Base-by-base conservation (phyloP, 2,329 filamentous ascomycete species). In the Diaporthe ampelina region DNA sequence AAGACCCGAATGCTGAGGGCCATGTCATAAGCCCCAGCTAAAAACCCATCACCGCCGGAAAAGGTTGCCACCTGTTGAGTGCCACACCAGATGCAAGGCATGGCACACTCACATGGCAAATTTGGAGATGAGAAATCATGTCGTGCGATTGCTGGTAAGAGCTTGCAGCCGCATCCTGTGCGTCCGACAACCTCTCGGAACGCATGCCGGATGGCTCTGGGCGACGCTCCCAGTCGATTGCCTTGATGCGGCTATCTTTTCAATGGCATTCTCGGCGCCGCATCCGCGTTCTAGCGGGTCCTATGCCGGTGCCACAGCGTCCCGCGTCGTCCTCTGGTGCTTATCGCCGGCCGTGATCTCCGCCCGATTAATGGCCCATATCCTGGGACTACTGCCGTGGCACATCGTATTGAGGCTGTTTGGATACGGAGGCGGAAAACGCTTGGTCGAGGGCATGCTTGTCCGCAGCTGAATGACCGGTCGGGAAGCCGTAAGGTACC, bases 81-180 rank as follows among this genome's bases (percentile, higher is more conserved):
- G n/a, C 63, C 63, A 68, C 32, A 24, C 48, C 48, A 54, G 48
- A 68, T 54, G 63, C 63, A 40, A 24, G n/a, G 48, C 63, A 54
- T 40, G 29, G n/a, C 32, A 68, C 61, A 67, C 29, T 21, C 43
- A 67, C 61, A 48, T 32, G 40, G 40, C 10, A 6, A 52, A 26
- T 67, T 37, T 1, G 63, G 26, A 15, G 13, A 19, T 52, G 63
- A 52, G 29, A 37, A 13, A 21, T 40, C 45, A 40, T 54, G n/a
- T 68, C n/a, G 48, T 15, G n/a, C 63, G n/a, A 29, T 19, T 32
- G 59, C 24, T 63, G n/a, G 5, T 26, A 26, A 52, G 32, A 48
- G 15, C n/a, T 61, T 26, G 24, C 43, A 54, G 57, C 24, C 56
- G 35, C 57, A 50, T 63, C 29, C 69, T 43, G 57, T 43, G 58